phyloP scores from a whole-genome alignment of 2,329 filamentous ascomycete species.

The Calonectria hongkongensis region DNA sequence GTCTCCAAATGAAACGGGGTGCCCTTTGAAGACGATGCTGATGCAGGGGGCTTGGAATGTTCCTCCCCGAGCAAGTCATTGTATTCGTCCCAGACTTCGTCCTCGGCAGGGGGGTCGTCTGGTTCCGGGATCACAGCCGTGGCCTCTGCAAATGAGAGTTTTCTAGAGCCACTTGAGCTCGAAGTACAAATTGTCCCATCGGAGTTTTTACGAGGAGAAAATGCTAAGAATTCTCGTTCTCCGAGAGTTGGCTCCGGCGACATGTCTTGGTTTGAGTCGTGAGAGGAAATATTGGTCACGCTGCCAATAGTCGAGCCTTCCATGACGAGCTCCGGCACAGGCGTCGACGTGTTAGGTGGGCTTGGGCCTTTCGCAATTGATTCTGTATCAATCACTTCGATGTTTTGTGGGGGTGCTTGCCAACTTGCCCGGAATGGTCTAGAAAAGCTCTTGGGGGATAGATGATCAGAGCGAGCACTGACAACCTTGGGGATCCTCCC shows the following conservation, averaged over 20 bases:
- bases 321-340: conserved; percentile 59
- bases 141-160: conserved; percentile 75
- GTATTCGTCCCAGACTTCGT: conserved; percentile 96
- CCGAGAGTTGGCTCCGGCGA: conserved; percentile 55
- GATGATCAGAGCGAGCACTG: conserved; percentile 78
- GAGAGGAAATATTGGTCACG: conserved; percentile 56
- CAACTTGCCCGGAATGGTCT: conserved; percentile 81
- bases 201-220: conserved; percentile 84
- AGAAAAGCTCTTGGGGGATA: conserved; percentile 88
- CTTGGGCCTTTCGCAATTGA: conserved; percentile 71
- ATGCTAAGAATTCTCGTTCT: conserved; percentile 81
- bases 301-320: conserved; percentile 60
- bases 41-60: conserved; percentile 65
- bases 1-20: conserved; percentile 74
- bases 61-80: conserved; percentile 88
- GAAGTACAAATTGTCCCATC: conserved; percentile 70
- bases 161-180: conserved; percentile 79
- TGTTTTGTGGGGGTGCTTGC: conserved; percentile 59
- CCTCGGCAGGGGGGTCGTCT: conserved; percentile 80
- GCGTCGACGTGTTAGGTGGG: conserved; percentile 63
- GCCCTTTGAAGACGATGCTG: conserved; percentile 74
- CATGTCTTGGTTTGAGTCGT: conserved; percentile 56
- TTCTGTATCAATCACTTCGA: conserved; percentile 54
- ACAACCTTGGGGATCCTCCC: conserved; percentile 91
- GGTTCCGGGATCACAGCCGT: conserved; percentile 80